Conservation (phyloP, 75 land plant species). For the Picea sitchensis region DNA sequence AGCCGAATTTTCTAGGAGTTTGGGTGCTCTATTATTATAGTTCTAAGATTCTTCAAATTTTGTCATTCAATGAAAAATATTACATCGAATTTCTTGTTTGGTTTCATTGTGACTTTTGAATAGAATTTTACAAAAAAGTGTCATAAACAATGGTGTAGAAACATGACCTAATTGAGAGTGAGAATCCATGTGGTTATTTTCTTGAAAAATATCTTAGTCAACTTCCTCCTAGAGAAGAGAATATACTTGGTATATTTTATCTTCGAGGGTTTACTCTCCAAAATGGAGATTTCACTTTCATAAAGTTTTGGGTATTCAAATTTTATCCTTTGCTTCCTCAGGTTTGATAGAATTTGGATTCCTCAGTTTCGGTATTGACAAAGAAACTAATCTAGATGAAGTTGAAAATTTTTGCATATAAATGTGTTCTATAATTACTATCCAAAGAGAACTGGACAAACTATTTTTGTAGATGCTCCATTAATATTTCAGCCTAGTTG, state of each 20-base stretch:
- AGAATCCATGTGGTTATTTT: conserved; percentile 76
- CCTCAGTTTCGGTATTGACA: no score
- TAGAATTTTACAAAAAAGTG: not conserved
- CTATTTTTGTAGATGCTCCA: conserved; percentile 94
- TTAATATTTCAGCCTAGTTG: conserved; percentile 85
- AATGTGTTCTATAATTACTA: conserved; percentile 91
- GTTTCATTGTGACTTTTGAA: not conserved
- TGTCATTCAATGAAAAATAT: no score
- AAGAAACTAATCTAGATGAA: not conserved
- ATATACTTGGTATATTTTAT: conserved; percentile 87
- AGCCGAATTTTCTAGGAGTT: not conserved
- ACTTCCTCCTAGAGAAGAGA: conserved; percentile 71
- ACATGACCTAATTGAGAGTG: conserved; percentile 53
- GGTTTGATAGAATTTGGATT: not conserved
- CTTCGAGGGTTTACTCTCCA: conserved; percentile 71
- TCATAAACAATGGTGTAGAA: conserved; percentile 35
- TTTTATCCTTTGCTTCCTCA: not conserved
- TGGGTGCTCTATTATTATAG: not conserved
- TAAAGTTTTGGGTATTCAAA: no score
- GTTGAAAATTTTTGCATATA: conserved; percentile 45
- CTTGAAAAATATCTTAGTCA: conserved; percentile 77
- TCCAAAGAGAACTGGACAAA: conserved; percentile 78
- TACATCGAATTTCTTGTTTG: not conserved
- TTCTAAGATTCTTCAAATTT: not conserved
- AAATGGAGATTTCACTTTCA: conserved; percentile 17